These are phyloP conservation scores for Colletotrichum brevisporum DNA, from an alignment of 2,329 filamentous ascomycete genomes.

Conservation along the genomic window DNA sequence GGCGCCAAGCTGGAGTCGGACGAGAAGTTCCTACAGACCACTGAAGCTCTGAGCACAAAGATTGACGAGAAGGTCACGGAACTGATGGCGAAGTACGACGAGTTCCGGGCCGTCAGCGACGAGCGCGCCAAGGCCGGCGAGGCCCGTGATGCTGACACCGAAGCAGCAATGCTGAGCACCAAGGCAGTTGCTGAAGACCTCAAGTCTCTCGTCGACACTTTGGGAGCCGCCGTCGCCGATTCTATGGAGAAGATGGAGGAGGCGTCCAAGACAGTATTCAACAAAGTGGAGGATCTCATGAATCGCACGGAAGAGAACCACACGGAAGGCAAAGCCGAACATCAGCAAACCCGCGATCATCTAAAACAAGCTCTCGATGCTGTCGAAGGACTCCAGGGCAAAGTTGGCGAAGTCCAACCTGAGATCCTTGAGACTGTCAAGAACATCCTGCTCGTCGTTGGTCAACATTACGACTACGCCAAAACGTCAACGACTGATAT, in stretches of 20 bases:
- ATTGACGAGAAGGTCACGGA: conserved; percentile 79
- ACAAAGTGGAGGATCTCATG: conserved; percentile 84
- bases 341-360: conserved; percentile 86
- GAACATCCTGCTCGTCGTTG: conserved; percentile 86
- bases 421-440: conserved; percentile 89
- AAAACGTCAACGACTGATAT: conserved; percentile 73
- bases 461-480: conserved; percentile 90
- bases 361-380: conserved; percentile 80
- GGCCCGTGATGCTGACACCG: conserved; percentile 79
- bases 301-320: conserved; percentile 82
- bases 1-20: conserved; percentile 87
- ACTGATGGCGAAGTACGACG: conserved; percentile 89
- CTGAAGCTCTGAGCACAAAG: conserved; percentile 67
- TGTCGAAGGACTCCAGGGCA: conserved; percentile 82
- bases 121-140: conserved; percentile 81
- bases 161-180: conserved; percentile 80
- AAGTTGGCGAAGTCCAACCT: conserved; percentile 87
- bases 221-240: conserved; percentile 84
- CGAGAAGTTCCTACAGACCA: conserved; percentile 77
- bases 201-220: conserved; percentile 86
- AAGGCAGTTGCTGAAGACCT: conserved; percentile 90
- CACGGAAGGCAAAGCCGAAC: conserved; percentile 80
- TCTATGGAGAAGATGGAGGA: conserved; percentile 89
- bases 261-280: conserved; percentile 89
- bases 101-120: conserved; percentile 81